Evolutionary conservation across 306 rosid genomes (phyloP).

Genomic region (Abrus pulchellus): DNA sequence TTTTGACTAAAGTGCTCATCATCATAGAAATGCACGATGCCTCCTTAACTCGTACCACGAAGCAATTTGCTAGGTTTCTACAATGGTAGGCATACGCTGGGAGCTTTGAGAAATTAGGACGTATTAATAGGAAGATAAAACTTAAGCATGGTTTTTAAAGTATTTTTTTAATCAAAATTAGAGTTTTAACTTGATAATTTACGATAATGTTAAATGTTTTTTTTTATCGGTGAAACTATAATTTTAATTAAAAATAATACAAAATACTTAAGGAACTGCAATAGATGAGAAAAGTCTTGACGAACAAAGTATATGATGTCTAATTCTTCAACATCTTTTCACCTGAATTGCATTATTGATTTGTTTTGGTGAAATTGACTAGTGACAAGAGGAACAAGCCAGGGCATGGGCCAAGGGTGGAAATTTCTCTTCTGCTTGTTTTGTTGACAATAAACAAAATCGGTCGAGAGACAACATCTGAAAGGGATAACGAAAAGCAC

Average conservation of each 20-base stretch:
- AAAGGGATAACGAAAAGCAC: conserved; percentile 59
- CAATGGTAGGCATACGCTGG: conserved; percentile 18
- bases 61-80: conserved; percentile 28
- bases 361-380: conserved; percentile 32
- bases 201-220: no score
- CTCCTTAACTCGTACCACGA: neutral
- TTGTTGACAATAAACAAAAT: conserved; percentile 47
- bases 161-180: no score
- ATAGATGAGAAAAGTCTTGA: conserved; percentile 34
- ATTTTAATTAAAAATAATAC: no score
- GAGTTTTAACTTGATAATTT: no score
- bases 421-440: conserved; percentile 61
- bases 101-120: conserved; percentile 40
- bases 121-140: neutral
- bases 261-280: neutral
- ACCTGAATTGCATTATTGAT: conserved; percentile 61
- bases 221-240: no score
- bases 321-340: conserved; percentile 46
- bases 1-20: conserved; percentile 40
- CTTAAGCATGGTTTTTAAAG: no score
- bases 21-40: conserved; percentile 8
- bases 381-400: conserved; percentile 74
- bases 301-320: conserved; percentile 39
- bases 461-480: conserved; percentile 8
- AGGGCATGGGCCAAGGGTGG: conserved; percentile 62